Evolutionary conservation across 2,329 filamentous ascomycete genomes (phyloP).

Genomic region (Claviceps monticola): DNA sequence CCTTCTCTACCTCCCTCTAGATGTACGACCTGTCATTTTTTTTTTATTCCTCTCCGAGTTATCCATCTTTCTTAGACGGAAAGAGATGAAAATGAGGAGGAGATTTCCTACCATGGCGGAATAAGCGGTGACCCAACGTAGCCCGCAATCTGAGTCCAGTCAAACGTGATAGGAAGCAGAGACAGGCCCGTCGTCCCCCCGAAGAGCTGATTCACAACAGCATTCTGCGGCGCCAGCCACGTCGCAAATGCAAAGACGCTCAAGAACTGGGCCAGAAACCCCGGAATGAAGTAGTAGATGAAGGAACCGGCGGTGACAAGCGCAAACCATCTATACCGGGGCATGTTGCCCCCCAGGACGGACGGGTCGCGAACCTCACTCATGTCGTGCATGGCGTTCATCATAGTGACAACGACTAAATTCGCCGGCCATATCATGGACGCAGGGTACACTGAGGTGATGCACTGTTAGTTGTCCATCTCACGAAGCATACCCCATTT

Average conservation of each 20-base stretch:
- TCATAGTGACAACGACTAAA: constrained; percentile 50
- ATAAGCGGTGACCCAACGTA: constrained; percentile 56
- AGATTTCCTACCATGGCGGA: constrained; percentile 43
- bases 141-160: constrained; percentile 61
- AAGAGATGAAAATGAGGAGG: fast-evolving
- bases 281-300: constrained; percentile 55
- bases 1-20: neutral
- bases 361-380: constrained; percentile 34
- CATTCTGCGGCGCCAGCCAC: constrained; percentile 56
- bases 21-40: neutral
- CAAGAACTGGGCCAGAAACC: constrained; percentile 53
- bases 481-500: neutral
- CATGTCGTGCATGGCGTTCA: constrained; percentile 59
- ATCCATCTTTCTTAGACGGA: too few relatives aligned
- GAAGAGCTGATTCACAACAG: constrained; percentile 59
- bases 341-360: constrained; percentile 49
- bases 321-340: constrained; percentile 51
- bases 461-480: constrained; percentile 4
- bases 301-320: constrained; percentile 44
- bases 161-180: constrained; percentile 58
- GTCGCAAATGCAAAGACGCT: constrained; percentile 59
- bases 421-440: constrained; percentile 65
- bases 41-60: neutral
- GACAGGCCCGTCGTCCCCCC: constrained; percentile 55
- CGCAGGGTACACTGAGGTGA: constrained; percentile 43